Conservation (phyloP, 805 yeast genomes). For the Yarrowia hollandica region DNA sequence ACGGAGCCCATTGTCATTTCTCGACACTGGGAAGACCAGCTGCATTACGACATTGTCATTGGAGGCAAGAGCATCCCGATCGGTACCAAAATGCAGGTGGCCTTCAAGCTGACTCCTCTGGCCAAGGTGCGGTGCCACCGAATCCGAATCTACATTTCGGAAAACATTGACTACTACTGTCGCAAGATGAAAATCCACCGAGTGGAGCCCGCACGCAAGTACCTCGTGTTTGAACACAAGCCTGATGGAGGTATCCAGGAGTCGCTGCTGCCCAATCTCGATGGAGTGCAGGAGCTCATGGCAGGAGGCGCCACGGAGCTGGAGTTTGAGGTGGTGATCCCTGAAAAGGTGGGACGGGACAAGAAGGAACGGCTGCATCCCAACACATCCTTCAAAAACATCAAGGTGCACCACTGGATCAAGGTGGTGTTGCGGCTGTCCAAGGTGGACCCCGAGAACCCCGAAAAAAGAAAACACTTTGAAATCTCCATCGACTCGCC, state of each 20-base stretch:
- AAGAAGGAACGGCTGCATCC: conserved; percentile 55
- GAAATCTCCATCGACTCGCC: conserved; percentile 96
- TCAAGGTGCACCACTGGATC: conserved; percentile 94
- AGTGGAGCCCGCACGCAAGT: conserved; percentile 85
- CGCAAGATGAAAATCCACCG: conserved; percentile 83
- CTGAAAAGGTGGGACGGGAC: conserved; percentile 50
- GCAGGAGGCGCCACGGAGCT: conserved; percentile 45
- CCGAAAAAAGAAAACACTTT: conserved; percentile 75
- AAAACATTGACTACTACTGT: conserved; percentile 88
- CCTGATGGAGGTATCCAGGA: conserved; percentile 32
- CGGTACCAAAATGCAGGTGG: conserved; percentile 79
- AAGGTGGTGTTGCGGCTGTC: conserved; percentile 83
- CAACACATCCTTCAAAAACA: conserved; percentile 74
- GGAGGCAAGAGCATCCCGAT: conserved; percentile 86
- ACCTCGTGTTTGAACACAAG: conserved; percentile 69
- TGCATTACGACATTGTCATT: conserved; percentile 85
- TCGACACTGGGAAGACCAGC: conserved; percentile 90
- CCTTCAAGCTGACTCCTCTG: conserved; percentile 79
- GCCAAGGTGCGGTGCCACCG: conserved; percentile 87
- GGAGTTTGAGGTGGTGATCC: conserved; percentile 83
- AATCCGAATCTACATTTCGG: conserved; percentile 80
- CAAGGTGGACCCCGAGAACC: conserved; percentile 46
- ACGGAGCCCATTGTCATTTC: conserved; percentile 90
- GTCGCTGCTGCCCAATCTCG: conserved; percentile 3
- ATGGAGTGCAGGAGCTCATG: conserved; percentile 9